Base-by-base conservation (phyloP, 768 basidiomycete genomes). In the Rhizopogon rudus region DNA sequence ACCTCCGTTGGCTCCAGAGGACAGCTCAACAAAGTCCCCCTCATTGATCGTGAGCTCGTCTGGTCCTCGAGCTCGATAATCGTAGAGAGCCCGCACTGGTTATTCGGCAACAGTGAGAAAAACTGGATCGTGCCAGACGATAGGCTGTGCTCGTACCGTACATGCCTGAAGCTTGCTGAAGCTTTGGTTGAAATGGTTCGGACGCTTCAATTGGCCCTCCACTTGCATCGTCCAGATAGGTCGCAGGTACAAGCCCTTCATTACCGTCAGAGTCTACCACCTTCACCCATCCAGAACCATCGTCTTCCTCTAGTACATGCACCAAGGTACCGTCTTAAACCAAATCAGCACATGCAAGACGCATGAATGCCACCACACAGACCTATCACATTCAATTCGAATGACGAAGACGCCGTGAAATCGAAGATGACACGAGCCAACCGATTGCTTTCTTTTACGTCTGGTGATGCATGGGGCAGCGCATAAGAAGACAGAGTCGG, bases 251-350 rank as follows among this genome's bases (percentile, higher is more conserved):
- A 40, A 93, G 80, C 8, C 91, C 91, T 61, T 80, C 80, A 53
- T 77, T 76, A 56, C 83, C 82, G n/a, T 68, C 67, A 40, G 70
- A 63, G 63, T 87, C 79, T 22, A 71, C 67, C 8, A 92, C 87
- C 66, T 93, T 93, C 10, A 88, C 81, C 91, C 91, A 93, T 2
- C 91, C 91, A 14, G 88, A 90, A 10, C 89, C 90, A 61, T 92
- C 91, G 57, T 93, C 90, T 57, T 84, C 81, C 65, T 93, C 91
- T 17, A 90, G 65, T 40, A 94, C 75, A 54, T 77, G 76, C 14
- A 95, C 85, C 4, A 65, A 67, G 40, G 73, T 67, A 28, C 87
- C 89, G 72, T 88, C 90, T 87, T 66, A 31, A 46, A 57, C 55
- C 37, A 48, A 54, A 61, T 53, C 51, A 60, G 63, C 56, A 46